Evolutionary conservation across 129 eudicot species (phyloP).

Genomic region (Chrysanthemum seticuspe): DNA sequence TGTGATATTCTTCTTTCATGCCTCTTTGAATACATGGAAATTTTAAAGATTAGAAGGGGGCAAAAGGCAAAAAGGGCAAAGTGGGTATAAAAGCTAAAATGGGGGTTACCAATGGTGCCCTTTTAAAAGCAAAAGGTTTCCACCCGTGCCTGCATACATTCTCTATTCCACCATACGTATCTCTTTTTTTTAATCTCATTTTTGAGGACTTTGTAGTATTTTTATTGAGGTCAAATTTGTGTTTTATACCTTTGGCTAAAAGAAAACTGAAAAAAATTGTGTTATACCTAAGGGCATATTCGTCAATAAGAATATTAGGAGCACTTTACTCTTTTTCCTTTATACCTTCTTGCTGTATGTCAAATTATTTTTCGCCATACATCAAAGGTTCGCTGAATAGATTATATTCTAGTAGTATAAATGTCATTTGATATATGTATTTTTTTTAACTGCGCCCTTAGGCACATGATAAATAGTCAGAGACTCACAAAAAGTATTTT

Average conservation of each 20-base stretch:
- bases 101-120: slow-evolving; percentile 30
- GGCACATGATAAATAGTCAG: too few species aligned
- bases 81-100: slow-evolving; percentile 31
- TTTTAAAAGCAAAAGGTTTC: slow-evolving; percentile 35
- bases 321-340: neutral
- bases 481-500: too few species aligned
- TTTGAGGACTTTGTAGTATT: neutral
- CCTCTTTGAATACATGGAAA: slow-evolving; percentile 21
- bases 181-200: neutral
- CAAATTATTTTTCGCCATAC: neutral
- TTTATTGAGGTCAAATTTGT: neutral
- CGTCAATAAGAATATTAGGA: slow-evolving; percentile 18
- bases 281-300: slow-evolving; percentile 25
- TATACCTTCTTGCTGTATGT: slow-evolving; percentile 8
- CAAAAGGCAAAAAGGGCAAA: slow-evolving; percentile 36
- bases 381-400: too few species aligned
- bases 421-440: too few species aligned
- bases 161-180: slow-evolving; percentile 26
- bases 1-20: slow-evolving; percentile 50
- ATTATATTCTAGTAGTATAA: too few species aligned
- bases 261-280: too few species aligned
- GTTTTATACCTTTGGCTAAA: neutral
- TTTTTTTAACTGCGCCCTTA: too few species aligned
- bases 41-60: slow-evolving; percentile 16
- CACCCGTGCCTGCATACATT: slow-evolving; percentile 45